Conservation (phyloP, 495 filamentous ascomycete species). For the Penicillium longicatenatum region DNA sequence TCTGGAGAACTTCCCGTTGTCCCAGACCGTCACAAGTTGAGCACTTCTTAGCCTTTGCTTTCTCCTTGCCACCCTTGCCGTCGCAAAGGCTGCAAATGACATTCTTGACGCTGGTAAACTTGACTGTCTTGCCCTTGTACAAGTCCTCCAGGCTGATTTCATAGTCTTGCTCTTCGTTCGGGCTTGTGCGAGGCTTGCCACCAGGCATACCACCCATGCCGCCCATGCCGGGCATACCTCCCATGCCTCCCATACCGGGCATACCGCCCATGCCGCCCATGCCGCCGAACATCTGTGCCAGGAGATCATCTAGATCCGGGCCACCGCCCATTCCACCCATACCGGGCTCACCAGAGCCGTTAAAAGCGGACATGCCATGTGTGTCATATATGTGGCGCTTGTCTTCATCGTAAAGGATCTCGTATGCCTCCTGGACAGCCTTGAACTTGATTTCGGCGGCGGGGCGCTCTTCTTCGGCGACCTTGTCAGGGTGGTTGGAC, state of each 20-base stretch:
- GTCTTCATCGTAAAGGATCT: conserved; percentile 94
- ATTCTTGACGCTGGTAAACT: conserved; percentile 91
- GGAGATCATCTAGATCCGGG: conserved; percentile 85
- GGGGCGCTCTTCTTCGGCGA: conserved; percentile 79
- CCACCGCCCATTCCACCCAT: conserved; percentile 67
- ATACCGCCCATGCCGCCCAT: conserved; percentile 59
- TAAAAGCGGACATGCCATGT: conserved; percentile 95
- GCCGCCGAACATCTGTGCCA: conserved; percentile 88
- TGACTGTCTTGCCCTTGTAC: conserved; percentile 97
- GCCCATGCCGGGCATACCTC: conserved; percentile 63
- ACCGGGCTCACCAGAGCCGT: conserved; percentile 63
- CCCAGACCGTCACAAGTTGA: conserved; percentile 79
- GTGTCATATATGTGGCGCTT: conserved; percentile 89
- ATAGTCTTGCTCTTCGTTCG: conserved; percentile 86
- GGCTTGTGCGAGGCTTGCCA: conserved; percentile 67
- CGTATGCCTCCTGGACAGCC: conserved; percentile 87
- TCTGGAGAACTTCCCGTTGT: conserved; percentile 67
- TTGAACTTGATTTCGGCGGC: conserved; percentile 91
- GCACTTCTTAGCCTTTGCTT: conserved; percentile 83
- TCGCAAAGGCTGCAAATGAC: conserved; percentile 85
- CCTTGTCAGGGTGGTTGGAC: conserved; percentile 92
- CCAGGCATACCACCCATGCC: conserved; percentile 51
- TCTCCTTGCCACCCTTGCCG: conserved; percentile 88
- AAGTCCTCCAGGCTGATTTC: conserved; percentile 88
- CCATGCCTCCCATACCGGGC: conserved; percentile 47